Evolutionary conservation across 257 asterid genomes (phyloP), one percentile per base, ranked within the genome.

Genomic region (Solanum chmielewskii): DNA sequence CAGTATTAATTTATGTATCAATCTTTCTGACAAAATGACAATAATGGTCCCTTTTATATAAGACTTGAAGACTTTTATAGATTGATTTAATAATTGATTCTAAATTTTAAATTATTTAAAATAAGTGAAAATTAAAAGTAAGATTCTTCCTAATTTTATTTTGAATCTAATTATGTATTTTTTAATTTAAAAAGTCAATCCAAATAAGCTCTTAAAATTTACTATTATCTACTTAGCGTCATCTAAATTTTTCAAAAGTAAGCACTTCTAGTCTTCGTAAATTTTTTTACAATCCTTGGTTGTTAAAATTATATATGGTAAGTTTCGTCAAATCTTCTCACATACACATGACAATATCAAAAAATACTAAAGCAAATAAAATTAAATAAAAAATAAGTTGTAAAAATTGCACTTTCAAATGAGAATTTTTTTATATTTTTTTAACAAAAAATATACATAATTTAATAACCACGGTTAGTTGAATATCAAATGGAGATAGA

Each of bases 151-250:
- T 39, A 37, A 37, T 37, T 37, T 35, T 37, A 5, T 37, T 37
- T 37, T 37, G 7, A 37, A 37, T 37, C 39, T 37, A 37, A 5
- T 1, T 37, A 37, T 37, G 39, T 1, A 37, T 5, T 5, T 37
- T 37, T 37, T 37, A 0, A 37, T 6, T 37, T 5, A 5, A 5
- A 37, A 37, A 5, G 0, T 5, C 0, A 37, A 37, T 39, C 0
- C 9, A 39, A 39, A 39, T 2, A 39, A 7, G 42, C 42, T 39
- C 1, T 37, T 37, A 5, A 37, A 37, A 37, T 37, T 37, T 37
- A 37, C 39, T 37, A 37, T 37, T 37, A 37, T 37, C 39, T 37
- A 37, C 39, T 5, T 5, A 5, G 39, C 39, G 39, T 37, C 7
- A 37, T 6, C 39, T 69, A 69, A 14, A 7, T 29, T 14, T 69